Evolutionary conservation across 352 stramenopile genomes (phyloP).

Genomic region (Pilasporangium apinafurcum): DNA sequence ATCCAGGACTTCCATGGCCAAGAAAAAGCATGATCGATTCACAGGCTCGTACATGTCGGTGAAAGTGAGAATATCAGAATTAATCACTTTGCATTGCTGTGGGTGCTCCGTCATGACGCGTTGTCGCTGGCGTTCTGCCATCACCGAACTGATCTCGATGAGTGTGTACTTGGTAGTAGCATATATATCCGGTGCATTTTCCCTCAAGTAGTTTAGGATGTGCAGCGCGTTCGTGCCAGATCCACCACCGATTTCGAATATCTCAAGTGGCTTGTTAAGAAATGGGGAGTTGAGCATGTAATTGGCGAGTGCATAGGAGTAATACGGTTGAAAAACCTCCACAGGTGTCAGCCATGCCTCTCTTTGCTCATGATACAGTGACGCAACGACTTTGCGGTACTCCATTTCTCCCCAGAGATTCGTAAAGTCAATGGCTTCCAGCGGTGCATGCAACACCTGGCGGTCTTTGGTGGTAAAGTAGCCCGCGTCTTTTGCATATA

Average conservation of each 20-base stretch:
- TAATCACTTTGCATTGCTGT: slow-evolving; percentile 61
- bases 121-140: slow-evolving; percentile 73
- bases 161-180: slow-evolving; percentile 80
- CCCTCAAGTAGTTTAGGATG: slow-evolving; percentile 84
- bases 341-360: slow-evolving; percentile 89
- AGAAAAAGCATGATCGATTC: slow-evolving; percentile 62
- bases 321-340: slow-evolving; percentile 85
- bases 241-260: slow-evolving; percentile 87
- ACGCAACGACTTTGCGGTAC: slow-evolving; percentile 53
- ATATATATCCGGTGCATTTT: slow-evolving; percentile 74
- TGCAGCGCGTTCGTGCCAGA: slow-evolving; percentile 87
- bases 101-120: slow-evolving; percentile 55
- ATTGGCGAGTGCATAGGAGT: slow-evolving; percentile 81
- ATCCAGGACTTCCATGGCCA: slow-evolving; percentile 88
- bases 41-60: slow-evolving; percentile 44
- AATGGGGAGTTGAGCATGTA: slow-evolving; percentile 84
- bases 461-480: slow-evolving; percentile 80
- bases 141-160: slow-evolving; percentile 85
- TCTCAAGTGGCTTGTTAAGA: slow-evolving; percentile 39
- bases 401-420: slow-evolving; percentile 72
- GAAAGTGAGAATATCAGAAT: slow-evolving; percentile 78
- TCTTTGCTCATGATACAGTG: slow-evolving; percentile 58
- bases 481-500: slow-evolving; percentile 71
- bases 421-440: slow-evolving; percentile 59
- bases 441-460: slow-evolving; percentile 66